Conservation (phyloP, 164 flowering plant genomes). For the Nymphaea colorata region DNA sequence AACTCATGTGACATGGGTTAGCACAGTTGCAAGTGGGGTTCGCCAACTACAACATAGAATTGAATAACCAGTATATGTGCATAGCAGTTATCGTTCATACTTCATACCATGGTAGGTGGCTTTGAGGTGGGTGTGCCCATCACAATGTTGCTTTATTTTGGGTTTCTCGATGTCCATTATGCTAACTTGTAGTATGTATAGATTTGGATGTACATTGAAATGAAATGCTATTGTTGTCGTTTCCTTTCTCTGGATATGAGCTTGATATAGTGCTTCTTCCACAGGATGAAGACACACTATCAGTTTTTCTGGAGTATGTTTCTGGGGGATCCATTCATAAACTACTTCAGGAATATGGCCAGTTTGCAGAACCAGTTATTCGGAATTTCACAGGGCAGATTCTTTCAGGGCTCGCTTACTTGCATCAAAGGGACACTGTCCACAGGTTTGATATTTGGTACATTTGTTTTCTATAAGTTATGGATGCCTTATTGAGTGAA, state of each 20-base stretch:
- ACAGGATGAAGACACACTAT: constrained; percentile 53
- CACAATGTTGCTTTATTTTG: too few relatives aligned
- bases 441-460: constrained; percentile 34
- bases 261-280: neutral
- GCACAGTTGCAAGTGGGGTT: too few relatives aligned
- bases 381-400: constrained; percentile 64
- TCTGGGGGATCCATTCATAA: constrained; percentile 80
- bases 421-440: constrained; percentile 54
- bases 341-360: constrained; percentile 70
- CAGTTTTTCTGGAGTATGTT: constrained; percentile 61
- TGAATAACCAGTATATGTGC: too few relatives aligned
- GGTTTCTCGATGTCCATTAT: too few relatives aligned
- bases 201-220: too few relatives aligned
- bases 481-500: neutral
- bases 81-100: too few relatives aligned
- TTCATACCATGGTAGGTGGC: too few relatives aligned
- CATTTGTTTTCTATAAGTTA: neutral
- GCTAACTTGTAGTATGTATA: too few relatives aligned
- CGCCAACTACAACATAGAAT: too few relatives aligned
- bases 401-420: constrained; percentile 62
- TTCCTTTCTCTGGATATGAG: neutral
- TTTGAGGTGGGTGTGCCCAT: too few relatives aligned
- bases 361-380: constrained; percentile 47
- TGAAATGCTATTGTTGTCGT: too few relatives aligned
- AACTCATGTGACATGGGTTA: too few relatives aligned